Percentiles rank a stretch among this genome's conserved stretches.
These are phyloP conservation scores for Bombardia bombarda DNA, from an alignment of 495 filamentous ascomycete species.

Conservation along the genomic window DNA sequence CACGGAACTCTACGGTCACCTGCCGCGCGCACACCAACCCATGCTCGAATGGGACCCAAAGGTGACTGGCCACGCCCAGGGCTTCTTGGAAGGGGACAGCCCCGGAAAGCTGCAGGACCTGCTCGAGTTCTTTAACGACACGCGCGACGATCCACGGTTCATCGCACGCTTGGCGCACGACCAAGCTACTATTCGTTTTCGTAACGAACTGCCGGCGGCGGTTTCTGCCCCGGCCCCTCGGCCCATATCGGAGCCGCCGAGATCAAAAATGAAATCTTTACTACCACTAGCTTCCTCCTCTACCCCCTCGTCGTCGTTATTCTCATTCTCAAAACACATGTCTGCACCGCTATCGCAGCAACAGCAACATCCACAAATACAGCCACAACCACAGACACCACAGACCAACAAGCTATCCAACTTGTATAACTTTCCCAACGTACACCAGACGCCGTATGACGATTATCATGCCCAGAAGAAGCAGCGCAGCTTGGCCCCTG, in stretches of 20 bases:
- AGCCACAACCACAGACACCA: no score
- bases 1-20: slow-evolving; percentile 28
- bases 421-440: no score
- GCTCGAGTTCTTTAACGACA: slow-evolving; percentile 39
- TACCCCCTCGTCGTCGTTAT: neutral
- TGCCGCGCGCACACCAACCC: slow-evolving; percentile 34
- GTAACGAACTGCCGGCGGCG: slow-evolving; percentile 7
- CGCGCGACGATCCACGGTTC: slow-evolving; percentile 30
- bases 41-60: slow-evolving; percentile 39
- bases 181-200: slow-evolving; percentile 31
- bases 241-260: slow-evolving; percentile 19
- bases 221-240: slow-evolving; percentile 3
- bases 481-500: slow-evolving; percentile 12
- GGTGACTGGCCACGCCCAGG: slow-evolving; percentile 38
- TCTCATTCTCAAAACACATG: slow-evolving; percentile 11
- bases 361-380: neutral
- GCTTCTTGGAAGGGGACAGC: slow-evolving; percentile 39
- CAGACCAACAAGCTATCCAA: no score
- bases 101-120: slow-evolving; percentile 42
- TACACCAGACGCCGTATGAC: no score
- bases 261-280: slow-evolving; percentile 6
- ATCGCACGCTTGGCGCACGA: slow-evolving; percentile 35
- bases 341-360: neutral
- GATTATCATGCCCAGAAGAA: slow-evolving; percentile 5
- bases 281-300: neutral